phyloP scores from a whole-genome alignment of 2,329 filamentous ascomycete genomes.

The Dactylellina haptotyla region DNA sequence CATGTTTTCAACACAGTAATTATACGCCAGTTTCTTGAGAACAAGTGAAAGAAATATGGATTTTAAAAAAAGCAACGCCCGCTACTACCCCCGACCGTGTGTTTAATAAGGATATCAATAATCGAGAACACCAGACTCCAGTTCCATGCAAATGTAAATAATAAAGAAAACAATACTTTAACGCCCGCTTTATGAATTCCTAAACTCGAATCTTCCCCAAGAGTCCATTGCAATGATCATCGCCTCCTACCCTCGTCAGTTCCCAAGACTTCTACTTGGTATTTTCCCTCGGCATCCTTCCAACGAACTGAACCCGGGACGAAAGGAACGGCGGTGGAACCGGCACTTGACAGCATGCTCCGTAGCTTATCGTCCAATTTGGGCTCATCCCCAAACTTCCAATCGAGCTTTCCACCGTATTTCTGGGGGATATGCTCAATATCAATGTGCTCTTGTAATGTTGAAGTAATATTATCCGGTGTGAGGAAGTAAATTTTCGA shows the following conservation, averaged over 20 bases:
- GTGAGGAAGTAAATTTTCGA: conserved; percentile 94
- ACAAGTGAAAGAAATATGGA: not conserved
- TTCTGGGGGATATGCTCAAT: conserved; percentile 84
- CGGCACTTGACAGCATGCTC: conserved; percentile 57
- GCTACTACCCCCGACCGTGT: no score
- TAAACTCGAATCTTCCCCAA: not conserved
- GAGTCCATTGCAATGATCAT: not conserved
- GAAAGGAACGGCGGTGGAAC: conserved; percentile 27
- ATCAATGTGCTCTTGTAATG: conserved; percentile 83
- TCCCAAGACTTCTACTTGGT: conserved; percentile 9
- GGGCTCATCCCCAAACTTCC: conserved; percentile 78
- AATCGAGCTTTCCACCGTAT: conserved; percentile 89
- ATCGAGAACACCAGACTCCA: not conserved
- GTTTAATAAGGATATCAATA: not conserved
- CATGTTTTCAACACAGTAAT: no score
- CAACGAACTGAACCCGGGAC: conserved; percentile 22
- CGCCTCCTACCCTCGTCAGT: conserved; percentile 23
- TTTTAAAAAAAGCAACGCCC: not conserved
- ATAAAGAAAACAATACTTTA: not conserved
- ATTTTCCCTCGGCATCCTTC: conserved; percentile 6
- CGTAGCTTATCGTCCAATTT: conserved; percentile 73
- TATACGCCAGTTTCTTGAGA: no score
- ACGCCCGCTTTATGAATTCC: not conserved
- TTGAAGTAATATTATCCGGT: conserved; percentile 76
- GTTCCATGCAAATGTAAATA: no score